Base-by-base conservation (phyloP, 805 yeast species). In the Candida methanosorbosa region DNA sequence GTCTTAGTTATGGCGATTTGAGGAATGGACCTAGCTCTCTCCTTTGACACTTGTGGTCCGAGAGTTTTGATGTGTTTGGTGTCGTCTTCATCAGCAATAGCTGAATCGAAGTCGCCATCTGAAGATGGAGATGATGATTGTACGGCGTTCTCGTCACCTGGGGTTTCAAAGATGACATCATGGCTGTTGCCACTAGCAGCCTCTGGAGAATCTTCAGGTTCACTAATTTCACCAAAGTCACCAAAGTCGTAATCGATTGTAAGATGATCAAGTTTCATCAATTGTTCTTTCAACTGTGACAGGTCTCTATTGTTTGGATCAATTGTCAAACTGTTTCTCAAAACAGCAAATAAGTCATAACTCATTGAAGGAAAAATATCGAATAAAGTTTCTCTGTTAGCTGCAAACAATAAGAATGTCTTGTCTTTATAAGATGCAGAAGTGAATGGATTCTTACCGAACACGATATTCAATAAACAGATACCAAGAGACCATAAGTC, bases 401-500 rank as follows among this genome's bases (percentile, higher is more conserved):
- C 73, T 11, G 90, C 88, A 63, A 83, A 88, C 58, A 85, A 88
- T 47, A 82, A 61, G 56, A 87, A 88, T 33, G 88, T 63, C 50
- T 82, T 83, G 59, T 87, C 97, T 22, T 52, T 50, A 11, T 78
- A 76, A 45, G 79, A 75, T 5, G 95, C 95, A 13, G 79, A 78
- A 43, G 72, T 75, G 57, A 87, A 87, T 3, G 96, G 96, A 54
- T 82, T 81, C 50, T 85, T 80, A 34, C 82, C 92, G 62, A 87
- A 87, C n/a, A 87, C 81, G 36, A 83, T 67, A 45, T 90, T 87
- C 48, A 87, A 62, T 38, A 87, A 64, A 30, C 86, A 83, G 38
- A 87, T 77, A 20, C 95, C 97, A 39, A 83, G 60, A 1, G 95
- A 78, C 97, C 97, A 87, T 32, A 87, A 65, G 59, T 87, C 96